Base-by-base conservation (phyloP, 2,329 filamentous ascomycete species). In the Drechmeria coniospora region DNA sequence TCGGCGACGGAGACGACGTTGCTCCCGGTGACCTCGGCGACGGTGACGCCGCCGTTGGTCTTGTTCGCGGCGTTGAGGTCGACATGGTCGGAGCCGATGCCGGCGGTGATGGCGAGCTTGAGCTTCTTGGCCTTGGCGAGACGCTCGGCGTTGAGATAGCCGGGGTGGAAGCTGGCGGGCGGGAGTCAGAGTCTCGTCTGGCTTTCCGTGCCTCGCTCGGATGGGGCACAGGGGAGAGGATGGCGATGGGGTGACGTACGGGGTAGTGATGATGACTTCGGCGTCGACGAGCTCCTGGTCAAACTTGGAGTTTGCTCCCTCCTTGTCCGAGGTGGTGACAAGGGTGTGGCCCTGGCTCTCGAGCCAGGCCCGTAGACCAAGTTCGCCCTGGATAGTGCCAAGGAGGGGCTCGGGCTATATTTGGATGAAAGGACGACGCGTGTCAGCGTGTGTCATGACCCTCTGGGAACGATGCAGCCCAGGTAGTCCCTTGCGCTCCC, bases 1-100 rank as follows among this genome's bases (percentile, higher is more conserved):
- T 98, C 90, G 34, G 90, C 90, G 39, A 98, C 90, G 28, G 90
- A 95, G 46, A 94, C 86, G 46, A 98, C 90, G 57, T 98, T 98
- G 63, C 80, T 92, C 51, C 90, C 90, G 8, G 90, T 98, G 40
- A 98, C 90, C 60, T 98, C 90, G 39, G 84, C 86, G 36, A 98
- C 90, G 44, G 86, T 98, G 62, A 95, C 64, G 53, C 90, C 90
- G 49, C 87, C 87, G 56, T 98, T 98, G 62, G 86, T 94, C 66
- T 78, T 86, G 79, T 95, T 95, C 56, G 90, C 90, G 24, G 81
- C 84, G 56, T 95, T 75, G 38, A 95, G 74, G 63, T 98, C 90
- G 53, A 98, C 82, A 60, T 98, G 90, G 64, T 98, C 90, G 28
- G 87, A 95, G 43, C 90, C 90, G 51, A 98, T 93, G 65, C 90